phyloP scores from a whole-genome alignment of 805 yeast species.

The Barnettozyma californica region DNA sequence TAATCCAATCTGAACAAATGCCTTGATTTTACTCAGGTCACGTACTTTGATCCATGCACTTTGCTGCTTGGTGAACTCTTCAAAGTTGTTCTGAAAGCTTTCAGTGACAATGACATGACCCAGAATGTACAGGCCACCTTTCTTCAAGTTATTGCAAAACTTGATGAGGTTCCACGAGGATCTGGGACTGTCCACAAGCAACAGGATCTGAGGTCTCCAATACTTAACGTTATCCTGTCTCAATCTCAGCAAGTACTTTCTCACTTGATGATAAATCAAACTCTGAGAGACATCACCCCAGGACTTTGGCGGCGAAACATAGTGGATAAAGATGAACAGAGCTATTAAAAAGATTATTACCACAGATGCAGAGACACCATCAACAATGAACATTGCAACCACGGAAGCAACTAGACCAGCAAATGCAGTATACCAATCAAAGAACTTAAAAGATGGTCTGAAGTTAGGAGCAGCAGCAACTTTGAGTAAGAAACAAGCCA shows the following conservation, averaged over 20 bases:
- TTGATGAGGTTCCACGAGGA: conserved; percentile 87
- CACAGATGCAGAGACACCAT: conserved; percentile 80
- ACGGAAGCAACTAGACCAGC: conserved; percentile 66
- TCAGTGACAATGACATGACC: conserved; percentile 83
- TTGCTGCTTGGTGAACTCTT: conserved; percentile 67
- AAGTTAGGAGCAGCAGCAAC: conserved; percentile 97
- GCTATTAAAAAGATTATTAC: conserved; percentile 61
- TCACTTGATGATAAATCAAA: conserved; percentile 90
- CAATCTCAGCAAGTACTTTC: conserved; percentile 79
- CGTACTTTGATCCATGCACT: conserved; percentile 81
- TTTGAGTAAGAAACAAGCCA: conserved; percentile 86
- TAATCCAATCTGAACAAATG: conserved; percentile 87
- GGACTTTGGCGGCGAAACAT: conserved; percentile 87
- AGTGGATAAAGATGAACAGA: conserved; percentile 76
- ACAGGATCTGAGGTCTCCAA: conserved; percentile 94
- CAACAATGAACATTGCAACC: conserved; percentile 90
- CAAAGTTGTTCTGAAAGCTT: conserved; percentile 56
- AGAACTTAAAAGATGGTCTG: conserved; percentile 89
- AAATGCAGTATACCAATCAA: conserved; percentile 76
- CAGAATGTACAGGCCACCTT: conserved; percentile 87
- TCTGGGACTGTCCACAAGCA: conserved; percentile 87
- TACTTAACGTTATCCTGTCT: conserved; percentile 92
- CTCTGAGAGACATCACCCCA: conserved; percentile 99
- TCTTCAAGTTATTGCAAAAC: conserved; percentile 90
- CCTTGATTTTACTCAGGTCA: conserved; percentile 75